Base-by-base conservation (phyloP, 768 basidiomycete genomes). In the Lactarius psammicola region DNA sequence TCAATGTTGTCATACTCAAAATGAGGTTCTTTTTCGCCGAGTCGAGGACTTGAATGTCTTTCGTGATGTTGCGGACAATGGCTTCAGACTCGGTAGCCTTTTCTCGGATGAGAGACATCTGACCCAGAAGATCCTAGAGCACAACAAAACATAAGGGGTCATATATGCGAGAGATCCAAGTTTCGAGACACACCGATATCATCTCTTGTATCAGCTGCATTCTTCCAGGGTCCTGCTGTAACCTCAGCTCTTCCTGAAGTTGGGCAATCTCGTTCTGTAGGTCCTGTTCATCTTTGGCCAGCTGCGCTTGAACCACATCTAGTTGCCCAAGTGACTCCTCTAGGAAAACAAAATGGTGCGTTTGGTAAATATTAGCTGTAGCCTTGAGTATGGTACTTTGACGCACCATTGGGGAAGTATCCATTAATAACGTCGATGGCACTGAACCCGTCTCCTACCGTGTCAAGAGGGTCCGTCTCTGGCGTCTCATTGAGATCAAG, bases 31-130 rank as follows among this genome's bases (percentile, higher is more conserved):
- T 89, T 83, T 98, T 98, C 20, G 94, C 95, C 40, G 91, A 78
- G 75, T 98, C 97, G 36, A 99, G 81, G 5, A 90, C 85, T 74
- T 98, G 95, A 56, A 99, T 98, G 76, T 99, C 97, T 69, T 92
- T 90, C 2, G 97, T 99, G 69, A 98, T 97, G 70, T 93, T 87
- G 60, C 90, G 84, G 30, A 98, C 97, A 56, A 98, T 93, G 1
- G 94, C 94, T 72, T 98, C 97, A 3, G 94, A 95, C 74, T 99
- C 97, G 1, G 94, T 92, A 0, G 96, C 95, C 74, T 98, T 98
- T 77, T 98, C 95, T 53, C 94, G 85, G 69, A 98, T 97, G 63
- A 90, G 89, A 42, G 90, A 95, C 87, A 98, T 96, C 78, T 98
- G 96, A 31, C 90, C 88, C 56, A 98, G 83, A 18, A 98, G 82